Base-by-base conservation (phyloP, 1,284 basidiomycete species). In the Golubevia pallescens region DNA sequence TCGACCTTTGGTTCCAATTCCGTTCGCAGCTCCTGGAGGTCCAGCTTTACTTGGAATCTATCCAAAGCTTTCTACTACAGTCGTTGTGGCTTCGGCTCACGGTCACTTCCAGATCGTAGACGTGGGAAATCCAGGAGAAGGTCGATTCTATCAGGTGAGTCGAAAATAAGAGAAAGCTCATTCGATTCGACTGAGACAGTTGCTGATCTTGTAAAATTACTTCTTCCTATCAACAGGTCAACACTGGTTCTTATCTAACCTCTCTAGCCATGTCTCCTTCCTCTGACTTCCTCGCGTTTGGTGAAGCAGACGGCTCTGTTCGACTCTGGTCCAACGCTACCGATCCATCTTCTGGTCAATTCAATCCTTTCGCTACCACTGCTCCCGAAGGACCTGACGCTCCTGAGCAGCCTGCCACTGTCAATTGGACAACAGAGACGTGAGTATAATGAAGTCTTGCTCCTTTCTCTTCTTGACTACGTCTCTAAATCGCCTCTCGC, bases 71-170 rank as follows among this genome's bases (percentile, higher is more conserved):
- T 88, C 92, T 1, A 92, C 92, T 13, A 92, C 90, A 64, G 87
- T 99, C 67, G 90, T 92, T 58, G 89, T 97, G 58, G 90, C 92
- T 0, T 95, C 95, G 1, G 90, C 90, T 20, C 90, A 93, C 79
- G 96, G 95, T 3, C 89, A 94, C 52, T 89, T 98, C n/a, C 94
- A 96, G 79, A 90, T 94, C 51, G 90, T 95, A 58, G 96, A 99
- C 82, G 90, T 92, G 48, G 89, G 90, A 23, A 91, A 92, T 72
- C 90, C 91, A 0, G 88, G 88, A 21, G 89, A 90, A 66, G 87
- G 88, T 5, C 90, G 89, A 73, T 95, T 94, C 76, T 91, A 91
- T 83, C 93, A 91, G 88, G 93, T 91, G 78, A 62, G n/a, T n/a
- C n/a, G n/a, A n/a, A n/a, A n/a, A n/a, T n/a, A n/a, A n/a, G n/a